Evolutionary conservation across 116 monocot genomes (phyloP).

Genomic region (Trichopus zeylanicus): DNA sequence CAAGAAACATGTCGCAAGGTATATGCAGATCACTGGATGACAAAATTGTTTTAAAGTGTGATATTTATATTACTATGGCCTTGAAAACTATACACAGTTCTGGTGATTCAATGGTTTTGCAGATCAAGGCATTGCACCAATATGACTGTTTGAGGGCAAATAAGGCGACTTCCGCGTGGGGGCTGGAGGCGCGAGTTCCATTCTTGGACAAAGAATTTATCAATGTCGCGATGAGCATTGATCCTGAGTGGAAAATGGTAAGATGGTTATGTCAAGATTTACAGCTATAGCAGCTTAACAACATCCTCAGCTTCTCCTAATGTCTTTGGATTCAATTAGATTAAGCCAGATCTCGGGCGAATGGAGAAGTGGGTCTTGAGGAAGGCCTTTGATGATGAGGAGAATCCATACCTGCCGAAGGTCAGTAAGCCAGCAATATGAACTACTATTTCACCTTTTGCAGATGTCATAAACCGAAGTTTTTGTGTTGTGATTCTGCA

Average conservation of each 20-base stretch:
- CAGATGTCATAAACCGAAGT: neutral
- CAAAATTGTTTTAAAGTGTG: neutral
- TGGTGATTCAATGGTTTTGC: neutral
- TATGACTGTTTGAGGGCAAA: conserved; percentile 95
- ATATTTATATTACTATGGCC: too few species aligned
- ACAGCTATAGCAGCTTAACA: neutral
- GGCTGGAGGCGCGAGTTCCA: conserved; percentile 76
- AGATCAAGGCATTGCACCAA: conserved; percentile 60
- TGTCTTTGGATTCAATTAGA: conserved; percentile 19
- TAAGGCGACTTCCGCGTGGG: conserved; percentile 36
- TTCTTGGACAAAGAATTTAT: conserved; percentile 90
- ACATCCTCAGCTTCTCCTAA: neutral
- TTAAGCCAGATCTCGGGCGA: conserved; percentile 42
- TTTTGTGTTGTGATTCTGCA: conserved; percentile 15
- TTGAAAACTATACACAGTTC: too few species aligned
- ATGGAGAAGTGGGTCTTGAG: conserved; percentile 89
- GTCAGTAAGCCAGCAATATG: conserved; percentile 7
- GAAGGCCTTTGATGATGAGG: conserved; percentile 91
- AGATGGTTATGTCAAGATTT: neutral
- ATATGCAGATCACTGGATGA: neutral
- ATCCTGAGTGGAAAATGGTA: conserved; percentile 91
- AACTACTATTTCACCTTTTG: neutral
- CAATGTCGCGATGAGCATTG: conserved; percentile 79
- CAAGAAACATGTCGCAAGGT: conserved; percentile 83
- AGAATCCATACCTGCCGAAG: conserved; percentile 79